Conservation (phyloP, 2,329 filamentous ascomycete species). For the Plectosphaerella cucumerina region DNA sequence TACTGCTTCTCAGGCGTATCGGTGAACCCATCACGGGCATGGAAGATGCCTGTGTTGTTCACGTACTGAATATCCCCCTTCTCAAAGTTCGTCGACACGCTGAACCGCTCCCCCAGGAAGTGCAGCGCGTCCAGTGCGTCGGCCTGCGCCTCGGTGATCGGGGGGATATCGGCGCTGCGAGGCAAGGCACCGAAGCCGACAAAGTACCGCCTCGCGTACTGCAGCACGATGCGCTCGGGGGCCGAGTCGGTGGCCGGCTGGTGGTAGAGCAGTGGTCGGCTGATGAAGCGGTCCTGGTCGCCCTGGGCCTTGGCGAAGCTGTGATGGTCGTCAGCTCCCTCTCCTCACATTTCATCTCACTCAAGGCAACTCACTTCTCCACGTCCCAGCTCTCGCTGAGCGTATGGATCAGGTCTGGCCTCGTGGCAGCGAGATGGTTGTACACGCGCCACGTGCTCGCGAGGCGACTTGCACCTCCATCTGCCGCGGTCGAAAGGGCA, state of each 20-base stretch:
- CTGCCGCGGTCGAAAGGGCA: conserved; percentile 44
- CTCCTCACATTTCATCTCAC: not conserved
- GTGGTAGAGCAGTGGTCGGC: conserved; percentile 52
- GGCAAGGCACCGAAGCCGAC: conserved; percentile 54
- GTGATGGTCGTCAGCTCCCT: not conserved
- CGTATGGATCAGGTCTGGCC: conserved; percentile 56
- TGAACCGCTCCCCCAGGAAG: conserved; percentile 41
- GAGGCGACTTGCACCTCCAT: conserved; percentile 54
- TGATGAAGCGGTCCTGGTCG: conserved; percentile 34
- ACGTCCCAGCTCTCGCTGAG: conserved; percentile 48
- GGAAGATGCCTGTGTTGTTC: conserved; percentile 52
- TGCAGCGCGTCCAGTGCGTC: conserved; percentile 49
- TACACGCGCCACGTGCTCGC: conserved; percentile 57
- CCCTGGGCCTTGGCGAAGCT: conserved; percentile 45
- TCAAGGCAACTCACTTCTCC: conserved; percentile 28
- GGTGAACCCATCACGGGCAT: conserved; percentile 45
- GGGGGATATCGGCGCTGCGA: conserved; percentile 48
- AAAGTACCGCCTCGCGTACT: conserved; percentile 57
- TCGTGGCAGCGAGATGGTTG: conserved; percentile 54
- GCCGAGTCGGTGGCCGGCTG: conserved; percentile 38
- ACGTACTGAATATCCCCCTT: conserved; percentile 51
- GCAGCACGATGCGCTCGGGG: conserved; percentile 53
- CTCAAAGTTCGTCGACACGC: conserved; percentile 39
- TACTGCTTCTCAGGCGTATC: conserved; percentile 39
- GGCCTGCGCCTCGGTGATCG: conserved; percentile 48